Evolutionary conservation across 352 stramenopile genomes (phyloP).

Genomic region (Phytophthora constricta): DNA sequence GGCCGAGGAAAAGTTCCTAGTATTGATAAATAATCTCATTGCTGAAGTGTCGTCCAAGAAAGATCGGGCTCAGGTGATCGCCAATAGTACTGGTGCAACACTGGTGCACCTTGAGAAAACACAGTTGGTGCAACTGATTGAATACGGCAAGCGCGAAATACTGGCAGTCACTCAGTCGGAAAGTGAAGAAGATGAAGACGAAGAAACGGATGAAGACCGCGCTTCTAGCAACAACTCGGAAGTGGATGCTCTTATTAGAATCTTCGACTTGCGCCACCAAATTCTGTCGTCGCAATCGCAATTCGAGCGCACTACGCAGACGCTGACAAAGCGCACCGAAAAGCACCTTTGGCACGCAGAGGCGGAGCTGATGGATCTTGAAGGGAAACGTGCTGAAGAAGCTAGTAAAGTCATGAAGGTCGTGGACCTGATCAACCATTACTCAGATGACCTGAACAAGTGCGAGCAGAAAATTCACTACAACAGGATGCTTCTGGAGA

Average conservation of each 20-base stretch:
- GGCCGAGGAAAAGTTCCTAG: constrained; percentile 65
- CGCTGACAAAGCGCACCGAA: constrained; percentile 60
- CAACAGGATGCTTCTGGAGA: constrained; percentile 67
- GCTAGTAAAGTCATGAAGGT: constrained; percentile 55
- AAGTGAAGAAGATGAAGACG: constrained; percentile 30
- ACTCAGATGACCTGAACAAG: constrained; percentile 57
- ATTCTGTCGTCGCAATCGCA: constrained; percentile 74
- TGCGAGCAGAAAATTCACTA: constrained; percentile 63
- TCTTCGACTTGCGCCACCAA: constrained; percentile 79
- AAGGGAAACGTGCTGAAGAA: constrained; percentile 53
- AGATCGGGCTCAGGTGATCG: constrained; percentile 64
- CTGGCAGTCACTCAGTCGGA: constrained; percentile 38
- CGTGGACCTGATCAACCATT: constrained; percentile 59
- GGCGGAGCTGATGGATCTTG: constrained; percentile 65
- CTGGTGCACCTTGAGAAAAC: constrained; percentile 81
- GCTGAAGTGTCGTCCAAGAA: constrained; percentile 63
- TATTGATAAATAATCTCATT: constrained; percentile 65
- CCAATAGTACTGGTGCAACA: constrained; percentile 76
- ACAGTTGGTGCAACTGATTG: constrained; percentile 64
- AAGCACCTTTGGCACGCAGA: constrained; percentile 61
- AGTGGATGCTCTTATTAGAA: constrained; percentile 69
- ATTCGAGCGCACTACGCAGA: constrained; percentile 64
- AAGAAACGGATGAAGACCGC: constrained; percentile 17
- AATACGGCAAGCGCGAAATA: constrained; percentile 64
- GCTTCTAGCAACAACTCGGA: constrained; percentile 47